Percentiles rank a stretch among this genome's conserved stretches.
These are phyloP conservation scores for Tulasnella sp. DNA, from an alignment of 768 basidiomycete species.

Conservation along the genomic window DNA sequence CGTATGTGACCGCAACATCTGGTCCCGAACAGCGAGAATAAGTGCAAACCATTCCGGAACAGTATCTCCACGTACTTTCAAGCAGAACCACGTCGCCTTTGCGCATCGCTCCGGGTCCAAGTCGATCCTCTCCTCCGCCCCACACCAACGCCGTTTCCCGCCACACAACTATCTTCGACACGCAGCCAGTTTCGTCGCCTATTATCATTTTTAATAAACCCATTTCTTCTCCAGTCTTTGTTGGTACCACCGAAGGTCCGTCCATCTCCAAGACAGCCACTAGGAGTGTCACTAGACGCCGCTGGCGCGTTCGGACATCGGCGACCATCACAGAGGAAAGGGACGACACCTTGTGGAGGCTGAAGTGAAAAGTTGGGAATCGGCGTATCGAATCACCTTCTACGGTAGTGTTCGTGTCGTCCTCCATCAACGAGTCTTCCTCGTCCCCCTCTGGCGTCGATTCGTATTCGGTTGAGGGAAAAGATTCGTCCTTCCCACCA, in stretches of 20 bases:
- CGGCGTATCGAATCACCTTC: slow-evolving; percentile 62
- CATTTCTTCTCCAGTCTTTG: slow-evolving; percentile 70
- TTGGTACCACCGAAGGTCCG: slow-evolving; percentile 62
- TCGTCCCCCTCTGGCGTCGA: background rate
- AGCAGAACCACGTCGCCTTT: slow-evolving; percentile 70
- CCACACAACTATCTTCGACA: slow-evolving; percentile 74
- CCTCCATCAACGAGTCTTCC: slow-evolving; percentile 10
- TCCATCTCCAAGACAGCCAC: slow-evolving; percentile 71
- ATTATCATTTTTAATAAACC: slow-evolving; percentile 65
- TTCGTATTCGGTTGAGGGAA: background rate
- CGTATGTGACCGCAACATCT: slow-evolving; percentile 22
- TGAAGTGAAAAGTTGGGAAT: slow-evolving; percentile 74
- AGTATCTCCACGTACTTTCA: slow-evolving; percentile 51
- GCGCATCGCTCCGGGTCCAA: slow-evolving; percentile 48
- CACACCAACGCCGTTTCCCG: slow-evolving; percentile 68
- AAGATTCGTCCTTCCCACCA: background rate
- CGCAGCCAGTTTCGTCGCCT: slow-evolving; percentile 64
- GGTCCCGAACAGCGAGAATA: background rate
- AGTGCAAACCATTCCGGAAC: background rate
- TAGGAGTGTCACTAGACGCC: slow-evolving; percentile 53
- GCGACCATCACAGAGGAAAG: slow-evolving; percentile 42
- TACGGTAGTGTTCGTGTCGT: background rate
- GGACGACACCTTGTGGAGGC: slow-evolving; percentile 54
- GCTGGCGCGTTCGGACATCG: slow-evolving; percentile 33
- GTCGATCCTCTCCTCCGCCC: slow-evolving; percentile 47